These are phyloP conservation scores for Chenopodium album DNA, from an alignment of 148 eudicot genomes.

Conservation along the genomic window DNA sequence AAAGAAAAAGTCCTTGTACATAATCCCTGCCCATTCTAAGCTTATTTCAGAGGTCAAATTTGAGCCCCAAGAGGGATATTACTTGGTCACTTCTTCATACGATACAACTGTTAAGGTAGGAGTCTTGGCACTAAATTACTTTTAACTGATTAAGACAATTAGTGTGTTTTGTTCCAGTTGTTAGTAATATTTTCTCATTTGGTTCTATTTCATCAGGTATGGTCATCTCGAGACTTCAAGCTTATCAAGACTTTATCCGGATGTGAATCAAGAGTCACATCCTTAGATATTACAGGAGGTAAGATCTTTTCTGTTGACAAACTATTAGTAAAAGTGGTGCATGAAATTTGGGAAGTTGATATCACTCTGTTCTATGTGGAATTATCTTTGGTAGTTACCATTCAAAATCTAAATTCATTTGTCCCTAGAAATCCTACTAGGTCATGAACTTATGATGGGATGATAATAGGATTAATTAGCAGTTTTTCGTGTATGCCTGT, in stretches of 20 bases:
- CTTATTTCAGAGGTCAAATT: conserved; percentile 90
- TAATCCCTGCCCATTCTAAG: conserved; percentile 89
- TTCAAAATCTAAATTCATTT: no score
- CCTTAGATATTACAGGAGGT: conserved; percentile 76
- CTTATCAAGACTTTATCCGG: conserved; percentile 83
- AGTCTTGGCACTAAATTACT: not conserved
- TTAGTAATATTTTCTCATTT: conserved; percentile 16
- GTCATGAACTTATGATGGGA: not conserved
- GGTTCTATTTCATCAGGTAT: conserved; percentile 47
- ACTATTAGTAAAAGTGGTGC: not conserved
- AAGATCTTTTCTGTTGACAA: conserved; percentile 16
- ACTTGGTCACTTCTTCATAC: conserved; percentile 81
- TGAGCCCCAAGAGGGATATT: conserved; percentile 98
- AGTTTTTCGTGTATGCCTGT: not conserved
- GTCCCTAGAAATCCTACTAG: not conserved
- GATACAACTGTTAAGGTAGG: conserved; percentile 90
- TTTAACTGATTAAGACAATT: not conserved
- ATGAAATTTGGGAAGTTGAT: not conserved
- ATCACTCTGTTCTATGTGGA: not conserved
- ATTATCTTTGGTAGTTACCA: not conserved
- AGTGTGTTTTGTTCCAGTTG: not conserved
- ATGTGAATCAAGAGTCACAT: conserved; percentile 79
- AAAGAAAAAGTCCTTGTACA: conserved; percentile 71
- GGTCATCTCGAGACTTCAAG: conserved; percentile 88
- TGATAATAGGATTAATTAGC: not conserved